Percentiles rank a stretch among this genome's conserved stretches.
Conservation (phyloP, 495 filamentous ascomycete species). For the Trichoderma reesei region DNA sequence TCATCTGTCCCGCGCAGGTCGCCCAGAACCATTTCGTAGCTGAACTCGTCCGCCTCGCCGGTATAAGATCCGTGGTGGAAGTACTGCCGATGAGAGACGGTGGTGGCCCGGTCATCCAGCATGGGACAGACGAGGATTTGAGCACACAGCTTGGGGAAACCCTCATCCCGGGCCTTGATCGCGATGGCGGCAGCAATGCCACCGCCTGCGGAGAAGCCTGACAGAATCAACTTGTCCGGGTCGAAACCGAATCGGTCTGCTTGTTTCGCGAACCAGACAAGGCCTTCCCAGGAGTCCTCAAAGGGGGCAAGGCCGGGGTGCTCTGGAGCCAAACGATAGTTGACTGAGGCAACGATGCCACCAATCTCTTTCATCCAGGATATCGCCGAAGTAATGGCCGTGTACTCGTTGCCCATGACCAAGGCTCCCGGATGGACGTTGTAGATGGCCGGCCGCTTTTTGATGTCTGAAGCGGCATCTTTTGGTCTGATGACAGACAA, state of each 20-base stretch:
- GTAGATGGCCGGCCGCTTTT: slow-evolving; percentile 21
- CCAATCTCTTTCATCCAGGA: slow-evolving; percentile 13
- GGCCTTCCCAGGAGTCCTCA: slow-evolving; percentile 31
- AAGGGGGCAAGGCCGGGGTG: slow-evolving; percentile 32
- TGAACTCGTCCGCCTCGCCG: slow-evolving; percentile 22
- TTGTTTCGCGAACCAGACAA: slow-evolving; percentile 23
- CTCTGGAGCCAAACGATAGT: slow-evolving; percentile 39
- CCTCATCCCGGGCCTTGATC: slow-evolving; percentile 25
- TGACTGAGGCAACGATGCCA: slow-evolving; percentile 20
- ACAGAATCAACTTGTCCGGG: slow-evolving; percentile 25
- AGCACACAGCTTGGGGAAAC: slow-evolving; percentile 21
- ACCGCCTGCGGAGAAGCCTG: slow-evolving; percentile 33
- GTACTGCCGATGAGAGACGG: slow-evolving; percentile 15
- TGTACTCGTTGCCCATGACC: slow-evolving; percentile 22
- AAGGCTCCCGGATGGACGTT: slow-evolving; percentile 32
- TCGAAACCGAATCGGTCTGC: slow-evolving; percentile 24
- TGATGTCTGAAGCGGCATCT: not conserved
- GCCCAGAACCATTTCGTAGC: slow-evolving; percentile 26
- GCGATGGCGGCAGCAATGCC: slow-evolving; percentile 25
- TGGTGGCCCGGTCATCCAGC: slow-evolving; percentile 30
- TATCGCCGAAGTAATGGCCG: slow-evolving; percentile 13
- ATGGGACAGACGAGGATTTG: slow-evolving; percentile 31
- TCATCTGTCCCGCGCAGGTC: slow-evolving; percentile 13
- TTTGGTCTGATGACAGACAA: not conserved
- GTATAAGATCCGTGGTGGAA: slow-evolving; percentile 24